Conservation (phyloP, 2,329 filamentous ascomycete genomes). For the Rhynchosporium secalis region DNA sequence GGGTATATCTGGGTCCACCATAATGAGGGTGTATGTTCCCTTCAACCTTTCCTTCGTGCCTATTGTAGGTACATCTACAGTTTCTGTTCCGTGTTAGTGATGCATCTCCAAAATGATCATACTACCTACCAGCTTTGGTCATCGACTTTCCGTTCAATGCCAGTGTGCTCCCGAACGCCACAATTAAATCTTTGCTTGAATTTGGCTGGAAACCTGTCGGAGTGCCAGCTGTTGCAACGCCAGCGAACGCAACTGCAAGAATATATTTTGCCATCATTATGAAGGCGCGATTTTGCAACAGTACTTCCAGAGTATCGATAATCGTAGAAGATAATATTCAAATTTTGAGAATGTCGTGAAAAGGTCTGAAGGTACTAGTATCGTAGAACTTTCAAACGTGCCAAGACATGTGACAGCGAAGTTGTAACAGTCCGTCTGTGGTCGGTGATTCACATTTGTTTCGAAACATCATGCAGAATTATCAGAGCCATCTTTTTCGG, state of each 20-base stretch:
- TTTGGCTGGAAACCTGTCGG: conserved; percentile 33
- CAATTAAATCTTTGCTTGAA: conserved; percentile 31
- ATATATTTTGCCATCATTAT: conserved; percentile 31
- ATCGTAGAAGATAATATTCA: not conserved
- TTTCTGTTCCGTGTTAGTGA: conserved; percentile 20
- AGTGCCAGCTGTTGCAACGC: conserved; percentile 34
- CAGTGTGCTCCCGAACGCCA: conserved; percentile 31
- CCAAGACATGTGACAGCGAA: conserved; percentile 26
- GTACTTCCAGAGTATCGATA: not conserved
- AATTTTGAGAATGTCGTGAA: conserved; percentile 1
- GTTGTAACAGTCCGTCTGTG: conserved; percentile 10
- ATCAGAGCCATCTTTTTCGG: conserved; percentile 13
- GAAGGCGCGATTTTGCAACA: not conserved
- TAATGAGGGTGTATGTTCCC: conserved; percentile 37
- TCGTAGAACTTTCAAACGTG: conserved; percentile 16
- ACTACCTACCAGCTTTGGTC: conserved; percentile 30
- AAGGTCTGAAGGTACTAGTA: conserved; percentile 5
- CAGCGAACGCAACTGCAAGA: conserved; percentile 32
- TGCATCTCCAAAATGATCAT: no score
- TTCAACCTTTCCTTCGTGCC: conserved; percentile 29
- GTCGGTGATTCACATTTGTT: conserved; percentile 17
- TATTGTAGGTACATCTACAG: conserved; percentile 27
- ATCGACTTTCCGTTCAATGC: conserved; percentile 34
- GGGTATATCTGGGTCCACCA: conserved; percentile 38
- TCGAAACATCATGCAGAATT: conserved; percentile 29